These are phyloP conservation scores for Suaeda aralocaspica DNA, from an alignment of 148 eudicot species.

Conservation along the genomic window DNA sequence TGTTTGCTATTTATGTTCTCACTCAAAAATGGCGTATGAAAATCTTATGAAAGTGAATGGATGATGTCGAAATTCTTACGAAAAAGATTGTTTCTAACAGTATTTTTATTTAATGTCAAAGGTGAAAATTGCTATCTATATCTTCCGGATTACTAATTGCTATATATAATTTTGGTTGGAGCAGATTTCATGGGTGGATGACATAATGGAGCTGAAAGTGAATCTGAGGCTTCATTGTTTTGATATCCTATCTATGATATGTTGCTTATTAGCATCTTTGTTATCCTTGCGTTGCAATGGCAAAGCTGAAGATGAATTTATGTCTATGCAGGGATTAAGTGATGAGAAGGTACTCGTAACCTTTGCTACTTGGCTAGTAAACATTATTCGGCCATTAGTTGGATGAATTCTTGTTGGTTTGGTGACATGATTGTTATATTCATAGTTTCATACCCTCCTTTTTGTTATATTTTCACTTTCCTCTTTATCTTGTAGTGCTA, in stretches of 20 bases:
- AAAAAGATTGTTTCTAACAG: neutral
- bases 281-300: constrained; percentile 31
- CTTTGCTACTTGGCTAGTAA: neutral
- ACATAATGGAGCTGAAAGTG: constrained; percentile 41
- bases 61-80: neutral
- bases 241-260: constrained; percentile 44
- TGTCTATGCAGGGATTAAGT: constrained; percentile 31
- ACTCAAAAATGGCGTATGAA: neutral
- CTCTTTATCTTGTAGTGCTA: too few species aligned
- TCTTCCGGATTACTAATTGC: neutral
- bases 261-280: constrained; percentile 44
- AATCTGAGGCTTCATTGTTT: constrained; percentile 44
- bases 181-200: constrained; percentile 58
- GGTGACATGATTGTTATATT: too few species aligned
- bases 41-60: neutral
- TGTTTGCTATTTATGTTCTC: neutral
- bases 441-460: too few species aligned
- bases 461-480: too few species aligned
- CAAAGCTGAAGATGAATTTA: constrained; percentile 28
- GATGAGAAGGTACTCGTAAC: constrained; percentile 53
- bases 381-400: neutral
- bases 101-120: neutral
- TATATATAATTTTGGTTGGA: neutral
- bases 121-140: neutral
- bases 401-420: neutral